Percentiles rank a stretch among this genome's conserved stretches.
Conservation (phyloP, 148 eudicot species). For the Cornus suecica region DNA sequence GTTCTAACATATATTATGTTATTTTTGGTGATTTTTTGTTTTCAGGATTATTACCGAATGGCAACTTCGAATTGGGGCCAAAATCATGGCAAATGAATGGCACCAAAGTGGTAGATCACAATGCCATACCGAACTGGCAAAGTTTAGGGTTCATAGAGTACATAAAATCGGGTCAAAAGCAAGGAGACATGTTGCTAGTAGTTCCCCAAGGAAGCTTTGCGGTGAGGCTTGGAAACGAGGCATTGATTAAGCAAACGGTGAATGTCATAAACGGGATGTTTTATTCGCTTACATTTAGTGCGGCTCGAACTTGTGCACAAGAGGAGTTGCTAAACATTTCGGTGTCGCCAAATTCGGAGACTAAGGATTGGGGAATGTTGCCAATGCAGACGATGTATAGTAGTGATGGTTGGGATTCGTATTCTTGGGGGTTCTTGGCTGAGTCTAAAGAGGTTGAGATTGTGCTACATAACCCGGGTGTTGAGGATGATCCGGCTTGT, state of each 20-base stretch:
- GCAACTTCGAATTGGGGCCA: constrained; percentile 45
- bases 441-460: constrained; percentile 26
- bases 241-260: constrained; percentile 36
- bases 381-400: constrained; percentile 51
- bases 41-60: constrained; percentile 43
- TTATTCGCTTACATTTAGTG: constrained; percentile 43
- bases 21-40: not conserved
- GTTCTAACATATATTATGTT: too few relatives aligned
- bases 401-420: constrained; percentile 46
- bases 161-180: constrained; percentile 47
- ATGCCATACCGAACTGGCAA: constrained; percentile 46
- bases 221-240: constrained; percentile 43
- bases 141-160: constrained; percentile 40
- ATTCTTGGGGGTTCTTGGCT: constrained; percentile 44
- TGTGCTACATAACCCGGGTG: constrained; percentile 32
- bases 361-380: constrained; percentile 30
- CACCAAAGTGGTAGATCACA: constrained; percentile 22
- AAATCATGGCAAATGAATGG: constrained; percentile 38
- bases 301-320: constrained; percentile 47
- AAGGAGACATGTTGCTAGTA: constrained; percentile 49
- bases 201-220: constrained; percentile 48
- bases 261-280: constrained; percentile 26
- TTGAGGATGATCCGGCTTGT: constrained; percentile 39
- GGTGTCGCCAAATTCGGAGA: constrained; percentile 22
- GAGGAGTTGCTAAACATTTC: constrained; percentile 38